Percentiles rank a stretch among this genome's conserved stretches.
These are phyloP conservation scores for Talaromyces sp. DNA, from an alignment of 2,329 filamentous ascomycete genomes.

Conservation along the genomic window DNA sequence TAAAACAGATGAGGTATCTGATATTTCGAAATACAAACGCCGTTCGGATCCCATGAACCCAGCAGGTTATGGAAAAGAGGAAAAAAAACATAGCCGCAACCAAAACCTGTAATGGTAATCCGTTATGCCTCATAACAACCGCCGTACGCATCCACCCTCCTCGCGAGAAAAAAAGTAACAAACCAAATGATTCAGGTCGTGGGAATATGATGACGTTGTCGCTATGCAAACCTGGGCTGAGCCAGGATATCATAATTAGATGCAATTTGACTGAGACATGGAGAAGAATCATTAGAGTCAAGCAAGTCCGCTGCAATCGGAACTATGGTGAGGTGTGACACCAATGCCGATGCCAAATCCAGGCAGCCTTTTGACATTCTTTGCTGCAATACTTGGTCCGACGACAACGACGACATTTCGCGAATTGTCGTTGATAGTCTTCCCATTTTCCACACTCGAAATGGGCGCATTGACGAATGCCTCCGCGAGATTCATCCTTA, in stretches of 20 bases:
- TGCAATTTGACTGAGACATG: conserved; percentile 5
- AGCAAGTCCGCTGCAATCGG: neutral
- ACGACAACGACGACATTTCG: conserved; percentile 92
- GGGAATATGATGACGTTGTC: conserved; percentile 8
- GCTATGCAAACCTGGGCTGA: conserved; percentile 11
- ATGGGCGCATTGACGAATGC: conserved; percentile 94
- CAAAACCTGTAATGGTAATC: conserved; percentile 12
- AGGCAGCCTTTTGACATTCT: conserved; percentile 97
- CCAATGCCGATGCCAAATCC: conserved; percentile 98
- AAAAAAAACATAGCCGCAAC: conserved; percentile 7
- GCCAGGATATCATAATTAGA: conserved; percentile 9
- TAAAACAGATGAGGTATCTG: conserved; percentile 7
- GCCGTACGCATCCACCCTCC: conserved; percentile 5
- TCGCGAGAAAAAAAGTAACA: conserved; percentile 2
- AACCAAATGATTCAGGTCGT: conserved; percentile 6
- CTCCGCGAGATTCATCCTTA: conserved; percentile 90
- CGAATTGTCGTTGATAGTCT: conserved; percentile 91
- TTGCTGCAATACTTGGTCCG: conserved; percentile 99
- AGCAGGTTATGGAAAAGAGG: neutral
- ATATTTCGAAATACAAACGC: conserved; percentile 3
- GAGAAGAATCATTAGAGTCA: neutral
- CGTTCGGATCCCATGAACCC: conserved; percentile 2
- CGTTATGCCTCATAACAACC: conserved; percentile 11
- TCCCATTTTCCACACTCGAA: conserved; percentile 99
- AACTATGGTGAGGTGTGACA: conserved; percentile 51